Conservation (phyloP, 2,329 filamentous ascomycete species). For the Dothiorella sarmentorum region DNA sequence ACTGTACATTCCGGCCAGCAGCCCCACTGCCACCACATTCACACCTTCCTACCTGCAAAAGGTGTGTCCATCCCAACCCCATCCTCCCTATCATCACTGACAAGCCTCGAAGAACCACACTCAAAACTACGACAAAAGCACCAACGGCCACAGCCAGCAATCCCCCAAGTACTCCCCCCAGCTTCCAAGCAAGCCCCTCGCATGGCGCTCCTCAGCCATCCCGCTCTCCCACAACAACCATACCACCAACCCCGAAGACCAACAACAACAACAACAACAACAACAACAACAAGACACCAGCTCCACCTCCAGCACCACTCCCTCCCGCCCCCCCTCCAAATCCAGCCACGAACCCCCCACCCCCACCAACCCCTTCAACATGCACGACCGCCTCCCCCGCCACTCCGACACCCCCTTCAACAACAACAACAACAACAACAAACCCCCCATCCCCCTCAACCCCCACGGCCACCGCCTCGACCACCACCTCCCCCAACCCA, state of each 20-base stretch:
- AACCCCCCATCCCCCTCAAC: slow-evolving; percentile 52
- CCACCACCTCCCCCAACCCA: slow-evolving; percentile 36
- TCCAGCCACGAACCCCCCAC: slow-evolving; percentile 59
- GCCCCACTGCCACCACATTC: neutral
- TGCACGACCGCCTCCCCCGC: slow-evolving; percentile 25
- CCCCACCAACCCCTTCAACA: slow-evolving; percentile 31
- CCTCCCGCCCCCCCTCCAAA: slow-evolving; percentile 37
- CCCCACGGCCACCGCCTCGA: slow-evolving; percentile 48
- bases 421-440: too few species aligned
- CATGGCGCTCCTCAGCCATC: too few species aligned
- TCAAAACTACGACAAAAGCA: too few species aligned
- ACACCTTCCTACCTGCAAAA: neutral
- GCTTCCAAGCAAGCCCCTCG: too few species aligned
- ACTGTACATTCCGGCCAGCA: slow-evolving; percentile 41
- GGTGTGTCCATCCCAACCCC: neutral
- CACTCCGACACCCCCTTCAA: slow-evolving; percentile 28
- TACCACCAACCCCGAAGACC: too few species aligned
- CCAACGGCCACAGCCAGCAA: too few species aligned
- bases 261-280: too few species aligned
- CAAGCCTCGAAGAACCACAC: too few species aligned
- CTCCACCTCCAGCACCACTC: slow-evolving; percentile 31
- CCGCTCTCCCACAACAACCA: too few species aligned
- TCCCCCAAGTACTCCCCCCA: too few species aligned
- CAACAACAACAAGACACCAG: too few species aligned
- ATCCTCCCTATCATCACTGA: neutral